Conservation (phyloP, 257 asterid species). For the Sherardia arvensis region DNA sequence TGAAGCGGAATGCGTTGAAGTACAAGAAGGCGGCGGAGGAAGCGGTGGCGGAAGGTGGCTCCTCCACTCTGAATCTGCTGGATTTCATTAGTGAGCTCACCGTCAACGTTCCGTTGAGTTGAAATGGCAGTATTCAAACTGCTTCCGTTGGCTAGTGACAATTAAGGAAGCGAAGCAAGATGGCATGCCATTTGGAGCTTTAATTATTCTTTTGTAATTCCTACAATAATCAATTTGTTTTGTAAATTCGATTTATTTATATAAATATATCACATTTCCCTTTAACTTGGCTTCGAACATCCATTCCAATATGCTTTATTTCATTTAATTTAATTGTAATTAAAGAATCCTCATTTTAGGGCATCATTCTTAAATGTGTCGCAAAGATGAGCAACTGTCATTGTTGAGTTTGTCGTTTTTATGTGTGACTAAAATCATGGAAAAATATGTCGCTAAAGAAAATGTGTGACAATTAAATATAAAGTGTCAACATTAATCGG, state of each 20-base stretch:
- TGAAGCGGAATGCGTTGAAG: slow-evolving; percentile 38
- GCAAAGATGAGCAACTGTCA: too few relatives aligned
- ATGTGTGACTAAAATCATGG: too few relatives aligned
- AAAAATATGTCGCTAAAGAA: too few relatives aligned
- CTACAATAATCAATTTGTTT: background rate
- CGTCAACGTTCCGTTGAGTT: background rate
- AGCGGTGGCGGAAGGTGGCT: slow-evolving; percentile 65
- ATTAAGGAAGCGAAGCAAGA: background rate
- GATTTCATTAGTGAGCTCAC: slow-evolving; percentile 38
- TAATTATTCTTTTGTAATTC: background rate
- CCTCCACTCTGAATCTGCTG: slow-evolving; percentile 39
- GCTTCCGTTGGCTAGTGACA: background rate
- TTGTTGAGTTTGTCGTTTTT: too few relatives aligned
- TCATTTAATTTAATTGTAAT: too few relatives aligned
- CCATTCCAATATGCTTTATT: too few relatives aligned
- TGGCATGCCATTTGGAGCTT: background rate
- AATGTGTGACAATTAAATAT: too few relatives aligned
- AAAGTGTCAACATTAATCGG: too few relatives aligned
- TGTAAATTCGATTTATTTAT: background rate
- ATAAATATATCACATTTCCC: too few relatives aligned
- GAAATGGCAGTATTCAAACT: background rate
- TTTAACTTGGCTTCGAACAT: too few relatives aligned
- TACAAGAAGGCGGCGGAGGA: slow-evolving; percentile 68
- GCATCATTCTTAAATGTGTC: too few relatives aligned
- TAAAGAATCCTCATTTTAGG: too few relatives aligned